A percentile compares a stretch with the other conserved stretches of the same genome.
These are phyloP conservation scores for Saprolegnia parasitica DNA, from an alignment of 352 stramenopile genomes.

Conservation along the genomic window DNA sequence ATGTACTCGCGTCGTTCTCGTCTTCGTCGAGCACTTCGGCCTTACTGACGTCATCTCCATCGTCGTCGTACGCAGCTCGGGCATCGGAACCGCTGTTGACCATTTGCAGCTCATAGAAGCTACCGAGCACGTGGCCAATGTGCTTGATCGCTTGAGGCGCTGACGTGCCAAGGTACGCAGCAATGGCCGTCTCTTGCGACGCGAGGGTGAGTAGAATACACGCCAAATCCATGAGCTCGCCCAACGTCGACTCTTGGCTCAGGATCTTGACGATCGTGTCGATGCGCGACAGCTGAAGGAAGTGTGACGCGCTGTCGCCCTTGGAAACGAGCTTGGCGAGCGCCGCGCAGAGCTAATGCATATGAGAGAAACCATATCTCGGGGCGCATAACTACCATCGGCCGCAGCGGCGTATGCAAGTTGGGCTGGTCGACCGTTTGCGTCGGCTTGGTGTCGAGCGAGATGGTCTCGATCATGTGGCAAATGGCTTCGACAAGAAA, in stretches of 20 bases:
- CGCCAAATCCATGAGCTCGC: slow-evolving; percentile 20
- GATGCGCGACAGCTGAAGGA: slow-evolving; percentile 10
- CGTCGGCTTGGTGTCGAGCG: not conserved
- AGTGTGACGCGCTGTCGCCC: slow-evolving; percentile 13
- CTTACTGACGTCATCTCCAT: not conserved
- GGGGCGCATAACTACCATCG: too few relatives aligned
- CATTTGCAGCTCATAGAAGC: slow-evolving; percentile 30
- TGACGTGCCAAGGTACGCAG: slow-evolving; percentile 16
- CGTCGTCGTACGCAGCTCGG: not conserved
- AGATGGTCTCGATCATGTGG: slow-evolving; percentile 23
- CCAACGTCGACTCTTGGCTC: slow-evolving; percentile 24
- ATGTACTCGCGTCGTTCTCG: not conserved
- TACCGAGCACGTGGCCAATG: slow-evolving; percentile 21
- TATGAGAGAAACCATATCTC: too few relatives aligned
- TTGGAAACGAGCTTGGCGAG: slow-evolving; percentile 26
- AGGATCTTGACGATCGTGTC: slow-evolving; percentile 21
- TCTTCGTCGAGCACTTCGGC: not conserved
- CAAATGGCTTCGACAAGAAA: slow-evolving; percentile 27
- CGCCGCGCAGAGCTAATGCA: slow-evolving; percentile 22
- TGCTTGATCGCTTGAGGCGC: slow-evolving; percentile 22
- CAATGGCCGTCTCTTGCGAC: slow-evolving; percentile 20
- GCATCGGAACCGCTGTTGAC: not conserved
- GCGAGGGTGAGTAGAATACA: slow-evolving; percentile 24
- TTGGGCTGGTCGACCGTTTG: not conserved
- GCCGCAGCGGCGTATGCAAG: slow-evolving; percentile 8